These are phyloP conservation scores for Capsella bursapastoris DNA, from an alignment of 345 rosid genomes.

Conservation along the genomic window DNA sequence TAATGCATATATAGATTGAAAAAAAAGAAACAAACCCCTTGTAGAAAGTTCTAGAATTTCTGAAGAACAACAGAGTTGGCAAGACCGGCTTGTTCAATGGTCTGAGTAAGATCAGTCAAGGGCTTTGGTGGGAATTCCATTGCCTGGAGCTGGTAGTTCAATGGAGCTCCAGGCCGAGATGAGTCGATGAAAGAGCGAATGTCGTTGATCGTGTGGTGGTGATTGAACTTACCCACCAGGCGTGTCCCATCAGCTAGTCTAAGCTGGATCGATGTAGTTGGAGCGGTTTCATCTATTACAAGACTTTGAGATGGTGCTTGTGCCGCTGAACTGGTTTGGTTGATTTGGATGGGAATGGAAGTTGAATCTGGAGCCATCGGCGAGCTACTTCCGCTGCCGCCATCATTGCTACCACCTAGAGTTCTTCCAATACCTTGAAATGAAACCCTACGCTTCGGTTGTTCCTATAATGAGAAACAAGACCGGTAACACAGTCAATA, in stretches of 20 bases:
- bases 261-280: constrained; percentile 84
- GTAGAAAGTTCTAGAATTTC: constrained; percentile 56
- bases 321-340: constrained; percentile 43
- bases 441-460: constrained; percentile 63
- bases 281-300: constrained; percentile 66
- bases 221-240: constrained; percentile 66
- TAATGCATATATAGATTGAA: constrained; percentile 13
- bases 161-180: constrained; percentile 67
- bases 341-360: constrained; percentile 46
- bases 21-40: constrained; percentile 1
- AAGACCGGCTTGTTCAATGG: constrained; percentile 83
- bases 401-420: constrained; percentile 56
- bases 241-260: constrained; percentile 91
- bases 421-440: constrained; percentile 97
- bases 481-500: background rate
- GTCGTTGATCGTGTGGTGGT: constrained; percentile 69
- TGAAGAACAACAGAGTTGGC: constrained; percentile 93
- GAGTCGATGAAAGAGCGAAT: constrained; percentile 71
- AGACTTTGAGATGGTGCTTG: constrained; percentile 46
- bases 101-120: constrained; percentile 65
- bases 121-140: constrained; percentile 98
- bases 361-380: constrained; percentile 33
- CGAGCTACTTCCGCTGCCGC: constrained; percentile 41
- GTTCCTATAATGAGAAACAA: constrained; percentile 60
- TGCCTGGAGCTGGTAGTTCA: constrained; percentile 79